These are phyloP conservation scores for Piromyces sp. DNA, from an alignment of 192 early-diverging fungal species.

Conservation along the genomic window DNA sequence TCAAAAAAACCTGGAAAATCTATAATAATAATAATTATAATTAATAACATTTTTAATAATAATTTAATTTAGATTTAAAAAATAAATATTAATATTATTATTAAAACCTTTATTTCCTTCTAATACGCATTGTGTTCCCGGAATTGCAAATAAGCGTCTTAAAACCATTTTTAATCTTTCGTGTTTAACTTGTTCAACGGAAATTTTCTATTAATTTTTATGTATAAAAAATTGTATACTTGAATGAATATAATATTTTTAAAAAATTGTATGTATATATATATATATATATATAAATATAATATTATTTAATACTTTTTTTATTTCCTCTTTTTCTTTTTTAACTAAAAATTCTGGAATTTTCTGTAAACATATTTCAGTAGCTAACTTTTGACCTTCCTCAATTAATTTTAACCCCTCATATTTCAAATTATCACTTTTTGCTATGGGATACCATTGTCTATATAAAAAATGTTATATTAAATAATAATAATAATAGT, in stretches of 20 bases:
- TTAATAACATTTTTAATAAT: no score
- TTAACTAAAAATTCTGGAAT: background rate
- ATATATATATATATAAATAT: no score
- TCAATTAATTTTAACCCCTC: background rate
- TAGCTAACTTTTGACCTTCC: background rate
- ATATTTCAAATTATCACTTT: background rate
- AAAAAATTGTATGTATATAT: no score
- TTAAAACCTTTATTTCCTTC: background rate
- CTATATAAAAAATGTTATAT: background rate
- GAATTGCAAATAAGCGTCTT: background rate
- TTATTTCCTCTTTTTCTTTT: background rate
- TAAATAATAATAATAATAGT: no score
- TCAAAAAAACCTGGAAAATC: background rate
- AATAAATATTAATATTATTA: no score
- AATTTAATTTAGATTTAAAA: no score
- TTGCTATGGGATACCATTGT: background rate
- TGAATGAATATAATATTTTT: no score
- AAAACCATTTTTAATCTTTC: background rate
- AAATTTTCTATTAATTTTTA: background rate
- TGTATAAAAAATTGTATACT: no score
- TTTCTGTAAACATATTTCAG: background rate
- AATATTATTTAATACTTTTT: background rate
- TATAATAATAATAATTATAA: background rate
- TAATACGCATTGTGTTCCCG: background rate
- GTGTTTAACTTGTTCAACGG: background rate